These are phyloP conservation scores for Epichloe bromicola DNA, from an alignment of 2,329 filamentous ascomycete species.

Conservation along the genomic window DNA sequence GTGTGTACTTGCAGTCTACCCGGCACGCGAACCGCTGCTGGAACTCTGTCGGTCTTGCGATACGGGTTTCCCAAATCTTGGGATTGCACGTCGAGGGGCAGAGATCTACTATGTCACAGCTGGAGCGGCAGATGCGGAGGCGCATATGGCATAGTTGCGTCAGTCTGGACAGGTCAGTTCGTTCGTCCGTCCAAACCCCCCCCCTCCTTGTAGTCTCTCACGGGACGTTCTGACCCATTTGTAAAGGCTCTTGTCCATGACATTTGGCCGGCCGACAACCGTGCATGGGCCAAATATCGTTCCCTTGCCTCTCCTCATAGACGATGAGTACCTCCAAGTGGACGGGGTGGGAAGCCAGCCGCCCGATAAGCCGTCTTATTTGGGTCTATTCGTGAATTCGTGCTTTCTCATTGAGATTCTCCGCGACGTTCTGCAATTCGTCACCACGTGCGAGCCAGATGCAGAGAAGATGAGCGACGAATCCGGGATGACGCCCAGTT, in stretches of 20 bases:
- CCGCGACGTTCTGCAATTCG: background rate
- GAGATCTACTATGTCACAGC: background rate
- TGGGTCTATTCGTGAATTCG: constrained; percentile 1
- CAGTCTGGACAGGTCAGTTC: constrained; percentile 1
- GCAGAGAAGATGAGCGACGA: background rate
- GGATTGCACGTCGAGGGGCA: background rate
- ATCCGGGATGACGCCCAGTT: background rate
- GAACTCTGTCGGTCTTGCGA: constrained; percentile 3
- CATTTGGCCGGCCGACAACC: constrained; percentile 3
- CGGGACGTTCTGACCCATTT: background rate
- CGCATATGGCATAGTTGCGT: constrained; percentile 3
- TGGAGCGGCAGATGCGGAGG: constrained; percentile 2
- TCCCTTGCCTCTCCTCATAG: background rate
- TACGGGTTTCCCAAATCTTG: constrained; percentile 2
- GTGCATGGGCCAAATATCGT: constrained; percentile 1
- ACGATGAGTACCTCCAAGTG: constrained; percentile 1
- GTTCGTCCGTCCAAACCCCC: background rate
- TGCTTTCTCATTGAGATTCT: constrained; percentile 1
- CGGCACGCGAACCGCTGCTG: constrained; percentile 3
- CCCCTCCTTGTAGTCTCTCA: background rate
- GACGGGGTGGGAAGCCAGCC: background rate
- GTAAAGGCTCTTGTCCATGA: constrained; percentile 3
- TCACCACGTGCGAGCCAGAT: constrained; percentile 1
- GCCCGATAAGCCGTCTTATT: background rate
- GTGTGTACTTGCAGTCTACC: constrained; percentile 2